Evolutionary conservation across 257 asterid species (phyloP), one percentile per base, ranked within the genome.

Genomic region (Apocynum venetum): DNA sequence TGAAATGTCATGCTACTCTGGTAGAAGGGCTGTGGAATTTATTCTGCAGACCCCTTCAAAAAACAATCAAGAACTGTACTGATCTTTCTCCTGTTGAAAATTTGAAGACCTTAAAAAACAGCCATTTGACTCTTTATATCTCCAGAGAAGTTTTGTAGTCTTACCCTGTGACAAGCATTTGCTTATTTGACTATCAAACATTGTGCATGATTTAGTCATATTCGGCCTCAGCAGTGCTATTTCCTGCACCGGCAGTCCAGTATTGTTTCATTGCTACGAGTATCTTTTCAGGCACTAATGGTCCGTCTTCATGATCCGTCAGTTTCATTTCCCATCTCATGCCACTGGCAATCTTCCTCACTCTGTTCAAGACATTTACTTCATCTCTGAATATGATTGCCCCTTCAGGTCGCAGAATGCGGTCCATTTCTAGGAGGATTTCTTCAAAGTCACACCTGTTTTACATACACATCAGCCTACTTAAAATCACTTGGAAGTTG

Each of bases 301-400:
- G 98, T 10, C 98, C 97, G 56, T 92, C 97, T 77, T 94, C 97
- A 36, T 94, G 98, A 82, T 94, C 98, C 78, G 85, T 44, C 91
- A 94, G 80, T 80, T 87, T 94, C 2, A 78, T 61, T 15, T 89
- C 94, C 97, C 97, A 94, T 84, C 97, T 86, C 97, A 94, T 88
- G 14, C 97, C 97, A 61, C 86, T 77, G 0, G 86, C 91, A 4
- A 94, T 87, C 76, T 89, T 85, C 84, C 84, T 87, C 66, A 94
- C 97, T 88, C 88, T 86, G 82, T 92, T 94, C 84, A 94, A 38
- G 38, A 83, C 89, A 12, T 94, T 91, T 0, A 94, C 97, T 72
- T 84, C 98, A 49, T 94, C 98, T 41, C 97, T 89, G 77, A 94
- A 78, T 3, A 94, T 84, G 52, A 92, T 88, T 0, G 72, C 40